Evolutionary conservation across 257 asterid genomes (phyloP).

Genomic region (Mitragyna speciosa): DNA sequence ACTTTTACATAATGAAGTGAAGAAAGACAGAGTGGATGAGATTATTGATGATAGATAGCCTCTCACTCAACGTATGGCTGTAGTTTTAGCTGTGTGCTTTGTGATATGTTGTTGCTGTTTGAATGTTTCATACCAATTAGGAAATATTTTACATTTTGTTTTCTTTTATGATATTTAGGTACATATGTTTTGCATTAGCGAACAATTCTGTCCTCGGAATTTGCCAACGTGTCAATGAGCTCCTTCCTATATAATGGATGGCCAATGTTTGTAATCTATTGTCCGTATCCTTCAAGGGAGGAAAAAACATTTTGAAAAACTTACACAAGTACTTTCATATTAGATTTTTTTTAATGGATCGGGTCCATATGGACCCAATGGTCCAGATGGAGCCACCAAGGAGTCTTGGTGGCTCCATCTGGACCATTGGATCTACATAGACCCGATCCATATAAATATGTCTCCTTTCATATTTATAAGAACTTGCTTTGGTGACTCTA

Average conservation of each 20-base stretch:
- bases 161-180: not conserved
- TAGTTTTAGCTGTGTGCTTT: constrained; percentile 28
- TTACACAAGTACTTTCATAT: too few species aligned
- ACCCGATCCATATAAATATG: too few species aligned
- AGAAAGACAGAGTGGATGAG: constrained; percentile 56
- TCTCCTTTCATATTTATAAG: too few species aligned
- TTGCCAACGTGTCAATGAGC: constrained; percentile 25
- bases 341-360: too few species aligned
- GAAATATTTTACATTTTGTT: not conserved
- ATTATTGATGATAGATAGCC: constrained; percentile 64
- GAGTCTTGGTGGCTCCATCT: too few species aligned
- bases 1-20: constrained; percentile 20
- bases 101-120: constrained; percentile 10
- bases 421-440: too few species aligned
- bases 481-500: too few species aligned
- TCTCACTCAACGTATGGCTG: constrained; percentile 80
- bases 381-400: too few species aligned
- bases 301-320: too few species aligned
- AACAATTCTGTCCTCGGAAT: constrained; percentile 11
- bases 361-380: too few species aligned
- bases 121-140: not conserved
- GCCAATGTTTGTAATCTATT: constrained; percentile 5
- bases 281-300: too few species aligned
- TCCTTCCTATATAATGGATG: constrained; percentile 12
- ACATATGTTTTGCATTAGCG: not conserved